Base-by-base conservation (phyloP, 1,139 yeast genomes). In the Yamadazyma siamensis region DNA sequence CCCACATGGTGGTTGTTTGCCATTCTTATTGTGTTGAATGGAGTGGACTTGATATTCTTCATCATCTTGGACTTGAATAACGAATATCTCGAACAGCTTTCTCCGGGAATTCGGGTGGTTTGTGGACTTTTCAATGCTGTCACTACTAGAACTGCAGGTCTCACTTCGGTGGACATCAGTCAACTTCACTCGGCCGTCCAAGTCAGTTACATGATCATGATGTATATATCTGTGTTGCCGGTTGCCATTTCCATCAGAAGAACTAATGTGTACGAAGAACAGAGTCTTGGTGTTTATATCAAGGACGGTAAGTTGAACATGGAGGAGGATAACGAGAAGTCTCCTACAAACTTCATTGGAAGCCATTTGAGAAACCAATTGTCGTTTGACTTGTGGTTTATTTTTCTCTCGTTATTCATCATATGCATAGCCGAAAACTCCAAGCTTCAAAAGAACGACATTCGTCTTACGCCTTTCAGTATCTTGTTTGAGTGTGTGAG, bases 191-290 rank as follows among this genome's bases (percentile, higher is more conserved):
- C 96, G 0, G 95, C 96, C 0, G 85, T 91, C 27, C 95, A 87
- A 54, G 95, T 91, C 24, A 80, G 94, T 48, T 94, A 94, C 54
- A 73, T 88, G 80, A 71, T 91, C 40, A 89, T 91, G 97, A 91
- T 91, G 98, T 91, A 94, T 61, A 87, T 94, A 18, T 89, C 97
- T 5, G 96, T 91, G 29, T 67, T 89, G 50, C 99, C 99, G 0
- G 65, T 91, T 49, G 98, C 98, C 23, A 91, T 91, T 47, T 86
- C 96, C 26, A 88, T 91, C 44, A 80, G 99, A 60, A 75, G 96
- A 53, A 91, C 98, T 14, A 91, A 91, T 54, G 99, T 91, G 28
- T 91, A 91, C 58, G 99, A 91, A 53, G 98, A 91, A 51, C 97
- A 88, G 53, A 84, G 96, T 0, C 63, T 91, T 38, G 98, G 98